These are phyloP conservation scores for Cladochytrium tenue DNA, from an alignment of 371 early-diverging fungal species.

Conservation along the genomic window DNA sequence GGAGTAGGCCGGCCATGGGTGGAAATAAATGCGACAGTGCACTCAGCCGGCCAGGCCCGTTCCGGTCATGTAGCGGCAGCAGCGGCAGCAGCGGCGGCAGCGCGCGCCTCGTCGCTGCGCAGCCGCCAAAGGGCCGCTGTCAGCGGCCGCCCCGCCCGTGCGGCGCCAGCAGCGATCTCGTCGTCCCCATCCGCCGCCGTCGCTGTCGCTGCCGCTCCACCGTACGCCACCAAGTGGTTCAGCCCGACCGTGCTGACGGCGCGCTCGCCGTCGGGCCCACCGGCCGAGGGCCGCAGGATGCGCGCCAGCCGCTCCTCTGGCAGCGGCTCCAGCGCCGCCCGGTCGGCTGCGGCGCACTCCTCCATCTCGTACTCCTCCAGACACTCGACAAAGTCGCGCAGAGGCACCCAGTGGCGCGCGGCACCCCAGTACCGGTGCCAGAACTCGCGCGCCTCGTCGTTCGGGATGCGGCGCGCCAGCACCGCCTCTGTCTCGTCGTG, in stretches of 20 bases:
- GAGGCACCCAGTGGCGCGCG: background rate
- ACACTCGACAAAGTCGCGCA: conserved; percentile 12
- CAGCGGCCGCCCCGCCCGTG: background rate
- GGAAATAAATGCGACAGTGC: no score
- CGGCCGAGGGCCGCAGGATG: background rate
- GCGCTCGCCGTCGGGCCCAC: background rate
- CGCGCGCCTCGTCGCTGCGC: background rate
- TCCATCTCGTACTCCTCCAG: background rate
- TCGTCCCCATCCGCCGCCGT: background rate
- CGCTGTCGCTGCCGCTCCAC: background rate
- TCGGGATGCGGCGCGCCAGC: conserved; percentile 8
- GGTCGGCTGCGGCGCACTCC: background rate
- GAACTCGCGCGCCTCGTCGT: conserved; percentile 10
- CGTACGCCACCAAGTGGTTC: background rate
- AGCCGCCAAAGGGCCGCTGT: background rate
- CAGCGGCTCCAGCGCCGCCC: background rate
- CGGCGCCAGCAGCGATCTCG: no score
- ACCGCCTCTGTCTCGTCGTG: background rate
- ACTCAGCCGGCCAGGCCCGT: no score
- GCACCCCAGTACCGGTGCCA: conserved; percentile 16
- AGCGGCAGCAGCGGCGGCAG: no score
- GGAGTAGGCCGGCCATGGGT: no score
- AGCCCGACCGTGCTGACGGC: background rate
- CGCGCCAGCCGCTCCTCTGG: background rate
- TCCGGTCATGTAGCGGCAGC: no score